Conservation (phyloP, 352 stramenopile genomes). For the Peronospora farinosa region DNA sequence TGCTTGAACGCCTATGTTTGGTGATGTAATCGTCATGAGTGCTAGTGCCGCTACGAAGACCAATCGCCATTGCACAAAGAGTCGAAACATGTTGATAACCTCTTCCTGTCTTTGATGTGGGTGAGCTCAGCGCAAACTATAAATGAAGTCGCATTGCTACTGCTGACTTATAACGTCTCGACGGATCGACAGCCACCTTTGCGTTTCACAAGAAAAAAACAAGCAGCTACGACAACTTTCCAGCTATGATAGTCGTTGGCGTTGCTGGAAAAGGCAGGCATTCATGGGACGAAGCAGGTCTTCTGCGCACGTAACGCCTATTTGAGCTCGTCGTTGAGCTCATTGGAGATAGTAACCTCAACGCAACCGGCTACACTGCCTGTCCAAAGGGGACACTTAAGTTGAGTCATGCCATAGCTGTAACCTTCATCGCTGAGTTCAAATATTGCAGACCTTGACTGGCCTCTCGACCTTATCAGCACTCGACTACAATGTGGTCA, state of each 20-base stretch:
- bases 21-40: slow-evolving; percentile 10
- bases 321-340: slow-evolving; percentile 2
- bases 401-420: slow-evolving; percentile 14
- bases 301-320: slow-evolving; percentile 24
- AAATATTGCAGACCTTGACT: slow-evolving; percentile 1
- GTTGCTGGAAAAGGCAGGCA: slow-evolving; percentile 23
- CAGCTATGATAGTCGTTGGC: slow-evolving; percentile 3
- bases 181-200: neutral
- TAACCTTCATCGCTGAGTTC: slow-evolving; percentile 6
- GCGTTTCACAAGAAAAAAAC: slow-evolving; percentile 11
- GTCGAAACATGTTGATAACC: slow-evolving; percentile 15
- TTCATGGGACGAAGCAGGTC: slow-evolving; percentile 20
- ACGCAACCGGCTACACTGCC: slow-evolving; percentile 18
- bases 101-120: neutral
- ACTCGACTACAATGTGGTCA: neutral
- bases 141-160: slow-evolving; percentile 11
- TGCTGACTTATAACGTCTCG: slow-evolving; percentile 2
- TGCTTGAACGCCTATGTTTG: slow-evolving; percentile 6
- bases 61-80: slow-evolving; percentile 9
- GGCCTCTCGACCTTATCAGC: neutral
- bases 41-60: slow-evolving; percentile 7
- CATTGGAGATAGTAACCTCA: slow-evolving; percentile 13
- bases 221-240: slow-evolving; percentile 10
- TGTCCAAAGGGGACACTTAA: slow-evolving; percentile 2
- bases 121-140: neutral